phyloP scores from a whole-genome alignment of 495 filamentous ascomycete genomes.

The Monascus purpureus region DNA sequence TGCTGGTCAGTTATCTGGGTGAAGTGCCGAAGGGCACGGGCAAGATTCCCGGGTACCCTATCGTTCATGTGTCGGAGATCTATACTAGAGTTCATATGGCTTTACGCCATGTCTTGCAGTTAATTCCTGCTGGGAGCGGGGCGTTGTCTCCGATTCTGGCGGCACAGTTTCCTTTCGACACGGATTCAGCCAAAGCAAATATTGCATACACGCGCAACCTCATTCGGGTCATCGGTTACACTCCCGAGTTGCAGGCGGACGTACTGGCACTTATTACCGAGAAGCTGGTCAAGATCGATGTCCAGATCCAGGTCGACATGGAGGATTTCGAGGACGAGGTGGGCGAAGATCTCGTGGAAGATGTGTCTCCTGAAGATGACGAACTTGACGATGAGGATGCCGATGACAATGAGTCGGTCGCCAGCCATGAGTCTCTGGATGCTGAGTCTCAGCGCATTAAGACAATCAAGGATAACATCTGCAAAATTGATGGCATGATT shows the following conservation, averaged over 20 bases:
- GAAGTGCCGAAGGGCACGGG: slow-evolving; percentile 38
- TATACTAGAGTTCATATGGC: slow-evolving; percentile 59
- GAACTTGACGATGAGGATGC: slow-evolving; percentile 44
- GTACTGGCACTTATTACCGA: slow-evolving; percentile 75
- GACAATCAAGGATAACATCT: slow-evolving; percentile 61
- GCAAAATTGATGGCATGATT: slow-evolving; percentile 86
- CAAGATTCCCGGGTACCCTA: slow-evolving; percentile 43
- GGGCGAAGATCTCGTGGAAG: slow-evolving; percentile 36
- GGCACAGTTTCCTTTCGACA: slow-evolving; percentile 57
- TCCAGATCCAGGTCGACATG: slow-evolving; percentile 84
- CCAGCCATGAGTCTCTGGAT: slow-evolving; percentile 31
- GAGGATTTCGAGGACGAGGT: slow-evolving; percentile 69
- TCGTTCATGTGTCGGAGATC: slow-evolving; percentile 43
- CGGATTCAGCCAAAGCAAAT: slow-evolving; percentile 57
- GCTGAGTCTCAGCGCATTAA: slow-evolving; percentile 36
- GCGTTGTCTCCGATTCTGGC: slow-evolving; percentile 50
- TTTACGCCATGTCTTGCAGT: slow-evolving; percentile 57
- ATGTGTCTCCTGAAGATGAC: slow-evolving; percentile 23
- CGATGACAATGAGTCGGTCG: slow-evolving; percentile 41
- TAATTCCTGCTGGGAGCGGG: slow-evolving; percentile 65
- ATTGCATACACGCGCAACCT: slow-evolving; percentile 69
- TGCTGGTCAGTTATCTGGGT: slow-evolving; percentile 65
- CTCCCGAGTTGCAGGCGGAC: slow-evolving; percentile 66
- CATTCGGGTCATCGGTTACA: slow-evolving; percentile 56
- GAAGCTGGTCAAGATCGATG: slow-evolving; percentile 78